Evolutionary conservation across 495 filamentous ascomycete species (phyloP).

Genomic region (Penicillium flavigenum): DNA sequence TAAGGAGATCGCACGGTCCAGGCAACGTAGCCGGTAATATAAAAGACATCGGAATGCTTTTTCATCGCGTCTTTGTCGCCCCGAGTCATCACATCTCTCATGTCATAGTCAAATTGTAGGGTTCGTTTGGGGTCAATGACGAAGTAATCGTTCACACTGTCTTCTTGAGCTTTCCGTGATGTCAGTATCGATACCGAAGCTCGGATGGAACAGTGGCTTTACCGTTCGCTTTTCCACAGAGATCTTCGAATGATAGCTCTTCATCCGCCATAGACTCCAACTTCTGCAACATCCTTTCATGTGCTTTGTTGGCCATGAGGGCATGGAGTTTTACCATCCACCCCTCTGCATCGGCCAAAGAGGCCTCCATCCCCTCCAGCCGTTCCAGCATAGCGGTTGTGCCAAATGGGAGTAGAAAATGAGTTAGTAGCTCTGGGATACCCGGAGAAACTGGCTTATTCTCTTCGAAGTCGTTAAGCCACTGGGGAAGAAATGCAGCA

Average conservation of each 20-base stretch:
- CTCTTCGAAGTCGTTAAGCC: neutral
- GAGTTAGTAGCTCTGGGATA: neutral
- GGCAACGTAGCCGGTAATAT: neutral
- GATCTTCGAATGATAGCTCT: neutral
- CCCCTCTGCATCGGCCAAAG: neutral
- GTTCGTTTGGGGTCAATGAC: neutral
- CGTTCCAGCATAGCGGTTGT: neutral
- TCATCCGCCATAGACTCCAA: conserved; percentile 1
- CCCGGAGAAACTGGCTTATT: neutral
- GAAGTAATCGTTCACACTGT: neutral
- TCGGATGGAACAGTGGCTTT: neutral
- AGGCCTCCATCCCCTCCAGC: too few species aligned
- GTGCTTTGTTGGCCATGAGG: neutral
- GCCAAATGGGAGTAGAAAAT: neutral
- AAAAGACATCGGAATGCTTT: neutral
- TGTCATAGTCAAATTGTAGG: neutral
- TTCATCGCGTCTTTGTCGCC: neutral
- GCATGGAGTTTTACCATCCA: neutral
- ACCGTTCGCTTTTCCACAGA: neutral
- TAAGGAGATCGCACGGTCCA: conserved; percentile 7
- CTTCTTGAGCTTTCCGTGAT: neutral
- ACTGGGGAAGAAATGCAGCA: neutral
- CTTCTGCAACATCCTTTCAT: neutral
- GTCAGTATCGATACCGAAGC: neutral
- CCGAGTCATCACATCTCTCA: neutral